A percentile compares a stretch with the other conserved stretches of the same genome.
These are phyloP conservation scores for Paraphoma sp. DNA, from an alignment of 2,329 filamentous ascomycete species.

Conservation along the genomic window DNA sequence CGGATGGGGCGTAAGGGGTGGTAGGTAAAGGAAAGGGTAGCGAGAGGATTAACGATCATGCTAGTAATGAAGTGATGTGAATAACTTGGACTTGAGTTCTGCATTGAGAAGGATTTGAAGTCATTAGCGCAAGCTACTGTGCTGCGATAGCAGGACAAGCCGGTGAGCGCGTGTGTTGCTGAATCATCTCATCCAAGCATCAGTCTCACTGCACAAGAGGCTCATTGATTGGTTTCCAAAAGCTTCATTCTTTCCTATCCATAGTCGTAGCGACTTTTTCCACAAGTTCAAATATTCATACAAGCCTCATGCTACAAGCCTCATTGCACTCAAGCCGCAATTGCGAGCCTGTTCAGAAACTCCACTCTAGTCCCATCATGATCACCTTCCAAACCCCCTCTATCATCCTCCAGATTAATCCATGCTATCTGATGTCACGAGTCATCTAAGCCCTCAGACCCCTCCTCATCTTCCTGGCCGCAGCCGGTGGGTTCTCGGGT, in stretches of 20 bases:
- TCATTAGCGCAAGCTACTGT: too few species aligned
- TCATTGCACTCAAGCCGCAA: not conserved
- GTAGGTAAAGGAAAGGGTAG: not conserved
- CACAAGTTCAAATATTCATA: not conserved
- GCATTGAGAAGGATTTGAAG: too few species aligned
- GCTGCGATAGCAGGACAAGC: too few species aligned
- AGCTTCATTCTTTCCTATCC: not conserved
- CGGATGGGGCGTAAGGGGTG: conserved; percentile 1
- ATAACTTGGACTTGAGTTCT: too few species aligned
- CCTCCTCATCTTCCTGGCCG: conserved; percentile 28
- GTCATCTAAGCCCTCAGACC: conserved; percentile 21
- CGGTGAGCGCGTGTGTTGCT: not conserved
- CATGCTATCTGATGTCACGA: too few species aligned
- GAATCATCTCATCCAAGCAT: not conserved
- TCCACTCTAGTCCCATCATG: not conserved
- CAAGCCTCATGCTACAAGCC: too few species aligned
- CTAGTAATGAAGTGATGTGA: too few species aligned
- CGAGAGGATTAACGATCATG: not conserved
- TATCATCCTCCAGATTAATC: not conserved
- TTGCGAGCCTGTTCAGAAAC: not conserved
- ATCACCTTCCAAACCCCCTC: not conserved
- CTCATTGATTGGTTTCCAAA: not conserved
- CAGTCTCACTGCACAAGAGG: not conserved
- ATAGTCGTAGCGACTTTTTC: not conserved
- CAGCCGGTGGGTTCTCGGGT: conserved; percentile 21